Conservation (phyloP, 352 stramenopile species). For the Globisporangium sylvaticum region DNA sequence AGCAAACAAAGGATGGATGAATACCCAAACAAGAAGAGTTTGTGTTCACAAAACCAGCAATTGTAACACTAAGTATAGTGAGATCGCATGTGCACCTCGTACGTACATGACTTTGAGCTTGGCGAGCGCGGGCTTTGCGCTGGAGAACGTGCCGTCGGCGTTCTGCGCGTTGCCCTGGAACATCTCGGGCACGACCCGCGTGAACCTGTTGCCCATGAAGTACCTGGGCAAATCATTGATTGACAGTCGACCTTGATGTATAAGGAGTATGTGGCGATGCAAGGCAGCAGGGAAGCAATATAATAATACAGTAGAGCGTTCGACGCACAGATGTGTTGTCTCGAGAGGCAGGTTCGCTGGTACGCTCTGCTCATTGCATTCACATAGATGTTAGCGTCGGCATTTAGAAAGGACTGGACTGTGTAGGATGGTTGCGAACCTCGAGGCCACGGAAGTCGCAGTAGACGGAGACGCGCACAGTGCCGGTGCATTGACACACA, state of each 20-base stretch:
- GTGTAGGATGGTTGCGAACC: conserved; percentile 20
- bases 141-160: conserved; percentile 44
- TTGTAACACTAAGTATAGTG: no score
- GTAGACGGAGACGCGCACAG: conserved; percentile 63
- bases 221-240: conserved; percentile 25
- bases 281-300: neutral
- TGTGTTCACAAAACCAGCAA: no score
- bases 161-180: conserved; percentile 56
- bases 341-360: conserved; percentile 57
- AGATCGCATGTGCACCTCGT: neutral
- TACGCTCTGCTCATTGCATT: conserved; percentile 35
- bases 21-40: neutral
- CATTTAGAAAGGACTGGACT: no score
- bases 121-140: conserved; percentile 35
- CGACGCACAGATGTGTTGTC: conserved; percentile 63
- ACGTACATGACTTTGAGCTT: conserved; percentile 73
- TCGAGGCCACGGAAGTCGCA: conserved; percentile 69
- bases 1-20: neutral
- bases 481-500: conserved; percentile 61
- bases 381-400: no score
- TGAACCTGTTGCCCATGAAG: conserved; percentile 71
- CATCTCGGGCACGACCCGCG: conserved; percentile 59
- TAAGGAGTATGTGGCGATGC: conserved; percentile 6
- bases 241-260: neutral
- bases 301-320: neutral